These are phyloP conservation scores for Penicillium waksmanii DNA, from an alignment of 495 filamentous ascomycete species.

Conservation along the genomic window DNA sequence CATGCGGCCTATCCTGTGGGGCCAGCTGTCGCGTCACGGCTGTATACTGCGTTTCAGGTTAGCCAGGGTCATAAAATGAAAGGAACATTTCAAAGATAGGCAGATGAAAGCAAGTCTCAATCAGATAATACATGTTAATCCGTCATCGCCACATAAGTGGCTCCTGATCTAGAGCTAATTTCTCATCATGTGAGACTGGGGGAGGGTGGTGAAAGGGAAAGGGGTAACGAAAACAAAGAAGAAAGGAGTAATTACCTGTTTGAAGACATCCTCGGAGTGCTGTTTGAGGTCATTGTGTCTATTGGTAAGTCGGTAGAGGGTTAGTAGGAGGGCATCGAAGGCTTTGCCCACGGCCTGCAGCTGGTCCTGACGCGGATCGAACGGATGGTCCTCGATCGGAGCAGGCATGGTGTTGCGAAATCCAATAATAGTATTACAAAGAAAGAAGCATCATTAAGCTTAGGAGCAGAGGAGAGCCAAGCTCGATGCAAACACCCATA, in stretches of 20 bases:
- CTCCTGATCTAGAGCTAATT: constrained; percentile 66
- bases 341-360: constrained; percentile 48
- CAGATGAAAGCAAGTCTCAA: constrained; percentile 32
- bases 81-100: not conserved
- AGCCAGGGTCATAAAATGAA: constrained; percentile 15
- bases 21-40: constrained; percentile 28
- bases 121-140: constrained; percentile 59
- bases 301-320: constrained; percentile 48
- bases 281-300: constrained; percentile 49
- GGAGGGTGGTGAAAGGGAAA: constrained; percentile 8
- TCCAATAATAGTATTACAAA: constrained; percentile 27
- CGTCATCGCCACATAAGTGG: constrained; percentile 52
- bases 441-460: constrained; percentile 18
- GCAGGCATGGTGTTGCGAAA: constrained; percentile 38
- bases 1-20: constrained; percentile 34
- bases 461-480: constrained; percentile 17
- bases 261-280: constrained; percentile 45
- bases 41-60: constrained; percentile 26
- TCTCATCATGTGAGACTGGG: constrained; percentile 53
- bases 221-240: constrained; percentile 6
- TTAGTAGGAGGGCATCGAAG: constrained; percentile 55
- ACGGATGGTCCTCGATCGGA: constrained; percentile 30
- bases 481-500: constrained; percentile 9
- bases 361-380: constrained; percentile 39
- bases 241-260: constrained; percentile 47